Percentiles rank a stretch among this genome's conserved stretches.
These are phyloP conservation scores for Pythium brachiatum DNA, from an alignment of 352 stramenopile species.

Conservation along the genomic window DNA sequence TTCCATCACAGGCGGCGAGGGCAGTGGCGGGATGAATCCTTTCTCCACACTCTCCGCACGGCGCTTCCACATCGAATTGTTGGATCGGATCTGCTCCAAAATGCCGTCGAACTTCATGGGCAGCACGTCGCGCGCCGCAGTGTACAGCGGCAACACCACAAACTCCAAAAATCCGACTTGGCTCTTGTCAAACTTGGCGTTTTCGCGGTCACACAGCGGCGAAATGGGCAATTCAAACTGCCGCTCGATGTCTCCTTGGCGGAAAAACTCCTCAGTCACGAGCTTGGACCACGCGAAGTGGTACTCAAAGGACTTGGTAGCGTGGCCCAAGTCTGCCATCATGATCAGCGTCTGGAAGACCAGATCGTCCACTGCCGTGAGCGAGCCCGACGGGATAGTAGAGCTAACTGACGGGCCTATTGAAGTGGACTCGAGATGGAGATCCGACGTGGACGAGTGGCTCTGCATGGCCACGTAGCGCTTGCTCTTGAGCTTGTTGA, in stretches of 20 bases:
- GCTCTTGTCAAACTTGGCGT: constrained; percentile 56
- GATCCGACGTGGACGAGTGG: constrained; percentile 29
- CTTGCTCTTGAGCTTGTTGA: constrained; percentile 79
- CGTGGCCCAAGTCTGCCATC: constrained; percentile 72
- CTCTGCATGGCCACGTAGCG: constrained; percentile 40
- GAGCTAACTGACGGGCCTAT: too few relatives aligned
- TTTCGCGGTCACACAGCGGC: constrained; percentile 56
- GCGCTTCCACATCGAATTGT: constrained; percentile 50
- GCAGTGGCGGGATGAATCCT: constrained; percentile 11
- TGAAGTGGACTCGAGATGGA: neutral
- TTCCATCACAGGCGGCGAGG: neutral
- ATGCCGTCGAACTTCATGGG: constrained; percentile 47
- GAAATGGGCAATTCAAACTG: constrained; percentile 57
- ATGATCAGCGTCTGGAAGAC: constrained; percentile 71
- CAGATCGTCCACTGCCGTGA: constrained; percentile 35
- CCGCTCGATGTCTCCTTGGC: constrained; percentile 58
- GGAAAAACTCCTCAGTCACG: constrained; percentile 67
- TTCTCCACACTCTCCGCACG: constrained; percentile 23
- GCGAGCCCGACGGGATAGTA: neutral
- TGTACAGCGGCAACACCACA: constrained; percentile 66
- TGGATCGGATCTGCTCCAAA: constrained; percentile 43
- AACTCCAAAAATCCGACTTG: constrained; percentile 78
- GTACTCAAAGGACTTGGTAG: constrained; percentile 56
- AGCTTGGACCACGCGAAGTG: constrained; percentile 62
- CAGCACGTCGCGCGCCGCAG: constrained; percentile 45